Conservation (phyloP, 176 grass and related monocot genomes). For the Metroxylon sagu region DNA sequence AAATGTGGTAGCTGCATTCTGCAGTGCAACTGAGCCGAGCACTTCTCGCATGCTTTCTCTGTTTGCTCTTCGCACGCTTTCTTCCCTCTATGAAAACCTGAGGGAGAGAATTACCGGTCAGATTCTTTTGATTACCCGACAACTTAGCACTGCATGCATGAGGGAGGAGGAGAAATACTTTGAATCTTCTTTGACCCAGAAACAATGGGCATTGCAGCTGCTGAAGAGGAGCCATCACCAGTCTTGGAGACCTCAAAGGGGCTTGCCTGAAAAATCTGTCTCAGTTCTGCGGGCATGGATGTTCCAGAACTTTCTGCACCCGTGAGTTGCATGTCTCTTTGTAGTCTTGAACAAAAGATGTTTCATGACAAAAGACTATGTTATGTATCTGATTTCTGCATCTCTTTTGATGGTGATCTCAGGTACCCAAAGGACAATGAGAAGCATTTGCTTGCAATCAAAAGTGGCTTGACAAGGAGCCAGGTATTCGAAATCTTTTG, state of each 20-base stretch:
- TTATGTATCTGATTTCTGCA: background rate
- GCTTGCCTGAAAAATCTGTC: constrained; percentile 70
- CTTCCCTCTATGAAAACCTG: constrained; percentile 37
- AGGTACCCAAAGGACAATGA: constrained; percentile 83
- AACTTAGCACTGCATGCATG: constrained; percentile 8
- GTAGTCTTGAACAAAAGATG: background rate
- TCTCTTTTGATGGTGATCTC: background rate
- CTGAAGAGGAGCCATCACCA: constrained; percentile 46
- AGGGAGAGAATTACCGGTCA: constrained; percentile 38
- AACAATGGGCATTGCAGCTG: constrained; percentile 54
- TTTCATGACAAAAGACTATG: background rate
- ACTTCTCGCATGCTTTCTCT: constrained; percentile 20
- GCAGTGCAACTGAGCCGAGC: constrained; percentile 20
- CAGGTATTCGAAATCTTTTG: constrained; percentile 32
- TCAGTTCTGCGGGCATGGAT: constrained; percentile 81
- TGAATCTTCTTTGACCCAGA: constrained; percentile 63
- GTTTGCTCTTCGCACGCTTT: constrained; percentile 51
- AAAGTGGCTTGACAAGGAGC: constrained; percentile 58
- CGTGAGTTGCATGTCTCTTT: constrained; percentile 32
- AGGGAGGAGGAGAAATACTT: constrained; percentile 38
- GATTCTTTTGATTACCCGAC: constrained; percentile 20
- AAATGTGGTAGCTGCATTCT: constrained; percentile 47
- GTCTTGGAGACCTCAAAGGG: constrained; percentile 78
- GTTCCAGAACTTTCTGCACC: constrained; percentile 90
- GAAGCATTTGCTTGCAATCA: constrained; percentile 72